Evolutionary conservation across 2,329 filamentous ascomycete genomes (phyloP).

Genomic region (Talaromyces sp.): DNA sequence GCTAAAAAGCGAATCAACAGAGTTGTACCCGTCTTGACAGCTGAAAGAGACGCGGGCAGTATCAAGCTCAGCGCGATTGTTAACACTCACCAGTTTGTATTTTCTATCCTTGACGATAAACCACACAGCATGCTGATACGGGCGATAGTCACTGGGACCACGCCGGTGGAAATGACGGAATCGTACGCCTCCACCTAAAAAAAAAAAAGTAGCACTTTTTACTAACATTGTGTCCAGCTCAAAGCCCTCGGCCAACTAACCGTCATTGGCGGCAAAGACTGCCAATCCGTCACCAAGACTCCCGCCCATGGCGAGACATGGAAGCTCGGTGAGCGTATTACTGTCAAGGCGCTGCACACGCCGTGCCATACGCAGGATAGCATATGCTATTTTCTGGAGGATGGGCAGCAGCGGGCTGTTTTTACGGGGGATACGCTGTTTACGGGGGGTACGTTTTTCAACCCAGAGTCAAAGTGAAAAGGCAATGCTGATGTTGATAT

Average conservation of each 20-base stretch:
- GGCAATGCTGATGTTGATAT: constrained; percentile 4
- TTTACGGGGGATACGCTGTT: constrained; percentile 98
- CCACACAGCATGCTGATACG: neutral
- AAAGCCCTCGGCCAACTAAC: constrained; percentile 59
- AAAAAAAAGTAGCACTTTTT: neutral
- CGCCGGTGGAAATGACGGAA: constrained; percentile 80
- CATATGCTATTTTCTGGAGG: constrained; percentile 90
- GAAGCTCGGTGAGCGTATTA: constrained; percentile 73
- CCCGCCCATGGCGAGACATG: constrained; percentile 73
- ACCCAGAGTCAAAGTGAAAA: too few relatives aligned
- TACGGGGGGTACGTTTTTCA: too few relatives aligned
- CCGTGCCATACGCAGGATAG: constrained; percentile 98
- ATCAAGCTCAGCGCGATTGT: constrained; percentile 86
- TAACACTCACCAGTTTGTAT: constrained; percentile 88
- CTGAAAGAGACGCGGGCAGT: constrained; percentile 63
- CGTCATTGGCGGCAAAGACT: constrained; percentile 85
- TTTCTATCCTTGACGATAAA: neutral
- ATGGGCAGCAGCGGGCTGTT: constrained; percentile 66
- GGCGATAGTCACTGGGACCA: constrained; percentile 78
- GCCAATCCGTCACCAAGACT: constrained; percentile 70
- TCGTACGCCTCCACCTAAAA: constrained; percentile 52
- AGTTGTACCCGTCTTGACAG: constrained; percentile 62
- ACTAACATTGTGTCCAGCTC: constrained; percentile 36
- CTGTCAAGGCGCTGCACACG: constrained; percentile 83
- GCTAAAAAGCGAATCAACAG: constrained; percentile 31